A percentile compares a stretch with the other conserved stretches of the same genome.
phyloP scores from a whole-genome alignment of 2,329 filamentous ascomycete genomes.

The Pyrenochaeta sp. region DNA sequence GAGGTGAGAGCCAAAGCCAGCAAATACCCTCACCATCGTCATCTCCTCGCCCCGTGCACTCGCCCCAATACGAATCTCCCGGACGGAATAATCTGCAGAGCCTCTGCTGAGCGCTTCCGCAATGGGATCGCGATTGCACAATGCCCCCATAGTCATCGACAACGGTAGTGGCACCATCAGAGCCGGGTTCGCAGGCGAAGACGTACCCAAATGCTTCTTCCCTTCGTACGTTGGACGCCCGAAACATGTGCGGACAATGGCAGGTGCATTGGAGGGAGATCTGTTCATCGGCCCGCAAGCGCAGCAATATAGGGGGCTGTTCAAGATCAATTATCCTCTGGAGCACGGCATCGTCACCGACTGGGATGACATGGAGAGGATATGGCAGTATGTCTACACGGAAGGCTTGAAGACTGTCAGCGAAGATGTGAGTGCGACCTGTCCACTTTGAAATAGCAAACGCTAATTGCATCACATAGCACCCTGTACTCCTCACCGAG shows the following conservation, averaged over 20 bases:
- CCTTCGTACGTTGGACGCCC: slow-evolving; percentile 96
- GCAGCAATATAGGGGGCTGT: slow-evolving; percentile 85
- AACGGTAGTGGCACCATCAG: slow-evolving; percentile 98
- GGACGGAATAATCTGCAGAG: too few relatives aligned
- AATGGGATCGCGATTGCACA: slow-evolving; percentile 81
- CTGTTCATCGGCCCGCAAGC: slow-evolving; percentile 95
- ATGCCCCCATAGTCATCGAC: slow-evolving; percentile 97
- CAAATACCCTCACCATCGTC: background rate
- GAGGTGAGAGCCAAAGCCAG: slow-evolving; percentile 29
- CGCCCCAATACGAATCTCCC: background rate
- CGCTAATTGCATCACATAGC: too few relatives aligned
- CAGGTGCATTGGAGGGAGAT: slow-evolving; percentile 95
- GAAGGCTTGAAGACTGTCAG: slow-evolving; percentile 96
- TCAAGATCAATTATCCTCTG: slow-evolving; percentile 95
- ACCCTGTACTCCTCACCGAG: slow-evolving; percentile 95
- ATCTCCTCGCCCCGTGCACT: background rate
- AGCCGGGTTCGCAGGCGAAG: slow-evolving; percentile 95
- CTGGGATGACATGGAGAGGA: slow-evolving; percentile 99
- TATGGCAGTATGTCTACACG: slow-evolving; percentile 97
- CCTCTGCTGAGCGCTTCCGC: slow-evolving; percentile 27
- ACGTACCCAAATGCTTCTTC: slow-evolving; percentile 95
- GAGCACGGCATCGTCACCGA: slow-evolving; percentile 99
- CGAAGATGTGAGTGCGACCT: slow-evolving; percentile 88
- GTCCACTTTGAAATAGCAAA: too few relatives aligned
- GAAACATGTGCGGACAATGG: slow-evolving; percentile 92